These are phyloP conservation scores for Sodiomyces alkalinus DNA, from an alignment of 2,329 filamentous ascomycete species.

Conservation along the genomic window DNA sequence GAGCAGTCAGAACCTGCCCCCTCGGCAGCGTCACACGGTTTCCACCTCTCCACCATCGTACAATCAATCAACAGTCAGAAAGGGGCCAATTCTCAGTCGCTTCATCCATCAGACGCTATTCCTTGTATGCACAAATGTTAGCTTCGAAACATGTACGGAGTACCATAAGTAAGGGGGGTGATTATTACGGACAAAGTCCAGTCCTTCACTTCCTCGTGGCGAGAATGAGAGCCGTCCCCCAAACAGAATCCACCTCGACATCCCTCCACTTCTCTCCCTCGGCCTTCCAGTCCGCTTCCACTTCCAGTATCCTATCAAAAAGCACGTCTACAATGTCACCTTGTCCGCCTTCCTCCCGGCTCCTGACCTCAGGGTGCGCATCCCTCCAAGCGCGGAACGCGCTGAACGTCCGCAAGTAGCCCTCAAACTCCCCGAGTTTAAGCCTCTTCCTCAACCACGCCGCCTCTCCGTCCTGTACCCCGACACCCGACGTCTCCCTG, in stretches of 20 bases:
- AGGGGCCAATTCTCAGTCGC: too few species aligned
- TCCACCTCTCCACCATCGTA: too few species aligned
- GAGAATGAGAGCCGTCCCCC: conserved; percentile 45
- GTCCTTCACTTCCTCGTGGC: conserved; percentile 25
- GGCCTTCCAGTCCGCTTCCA: conserved; percentile 36
- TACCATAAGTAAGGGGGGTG: too few species aligned
- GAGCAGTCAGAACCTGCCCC: too few species aligned
- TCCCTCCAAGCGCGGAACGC: conserved; percentile 43
- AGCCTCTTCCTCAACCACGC: conserved; percentile 37
- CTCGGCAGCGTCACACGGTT: too few species aligned
- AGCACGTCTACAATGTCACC: conserved; percentile 49
- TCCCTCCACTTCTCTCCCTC: conserved; percentile 34
- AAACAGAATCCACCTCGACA: conserved; percentile 39
- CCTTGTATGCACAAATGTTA: too few species aligned
- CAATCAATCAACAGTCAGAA: too few species aligned
- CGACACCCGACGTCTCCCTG: conserved; percentile 19
- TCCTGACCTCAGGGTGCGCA: conserved; percentile 32
- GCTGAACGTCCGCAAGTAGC: conserved; percentile 47
- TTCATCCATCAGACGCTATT: too few species aligned
- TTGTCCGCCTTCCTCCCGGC: conserved; percentile 34
- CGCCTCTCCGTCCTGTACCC: conserved; percentile 11
- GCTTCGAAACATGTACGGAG: too few species aligned
- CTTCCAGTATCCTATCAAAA: conserved; percentile 40
- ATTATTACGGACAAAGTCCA: too few species aligned
- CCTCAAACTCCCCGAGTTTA: conserved; percentile 41